Percentiles rank a stretch among this genome's conserved stretches.
phyloP scores from a whole-genome alignment of 2,329 filamentous ascomycete species.

The Furcasterigmium sp. region DNA sequence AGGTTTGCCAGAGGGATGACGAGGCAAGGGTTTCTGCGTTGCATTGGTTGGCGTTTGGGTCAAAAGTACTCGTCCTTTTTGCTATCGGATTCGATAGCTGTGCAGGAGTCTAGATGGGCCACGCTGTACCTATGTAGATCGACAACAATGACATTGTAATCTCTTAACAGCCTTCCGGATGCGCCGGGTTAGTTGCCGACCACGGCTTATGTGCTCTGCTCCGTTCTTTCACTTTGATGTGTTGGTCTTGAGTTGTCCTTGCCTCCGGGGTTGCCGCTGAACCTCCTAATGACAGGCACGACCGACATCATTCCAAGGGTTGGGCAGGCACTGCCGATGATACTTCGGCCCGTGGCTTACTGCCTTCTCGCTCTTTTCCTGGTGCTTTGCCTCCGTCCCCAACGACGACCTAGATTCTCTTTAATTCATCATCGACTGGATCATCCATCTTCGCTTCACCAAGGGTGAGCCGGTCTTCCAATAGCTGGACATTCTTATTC shows the following conservation, averaged over 20 bases:
- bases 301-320: too few species aligned
- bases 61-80: slow-evolving; percentile 24
- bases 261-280: too few species aligned
- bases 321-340: too few species aligned
- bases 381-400: background rate
- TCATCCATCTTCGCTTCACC: background rate
- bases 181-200: too few species aligned
- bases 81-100: slow-evolving; percentile 1
- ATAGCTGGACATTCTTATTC: background rate
- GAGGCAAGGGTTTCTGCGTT: slow-evolving; percentile 41
- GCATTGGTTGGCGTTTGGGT: slow-evolving; percentile 44
- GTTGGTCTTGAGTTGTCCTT: too few species aligned
- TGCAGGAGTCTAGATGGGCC: background rate
- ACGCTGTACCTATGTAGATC: background rate
- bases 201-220: too few species aligned
- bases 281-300: too few species aligned
- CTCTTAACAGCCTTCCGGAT: too few species aligned
- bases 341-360: slow-evolving; percentile 7
- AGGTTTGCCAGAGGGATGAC: slow-evolving; percentile 40
- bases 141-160: slow-evolving; percentile 1
- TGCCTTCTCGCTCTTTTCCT: background rate
- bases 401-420: too few species aligned
- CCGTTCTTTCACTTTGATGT: too few species aligned
- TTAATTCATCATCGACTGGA: background rate
- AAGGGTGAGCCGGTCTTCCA: background rate